Percentiles rank a stretch among this genome's conserved stretches.
phyloP scores from a whole-genome alignment of 148 eudicot species.

The Euryodendron excelsum region DNA sequence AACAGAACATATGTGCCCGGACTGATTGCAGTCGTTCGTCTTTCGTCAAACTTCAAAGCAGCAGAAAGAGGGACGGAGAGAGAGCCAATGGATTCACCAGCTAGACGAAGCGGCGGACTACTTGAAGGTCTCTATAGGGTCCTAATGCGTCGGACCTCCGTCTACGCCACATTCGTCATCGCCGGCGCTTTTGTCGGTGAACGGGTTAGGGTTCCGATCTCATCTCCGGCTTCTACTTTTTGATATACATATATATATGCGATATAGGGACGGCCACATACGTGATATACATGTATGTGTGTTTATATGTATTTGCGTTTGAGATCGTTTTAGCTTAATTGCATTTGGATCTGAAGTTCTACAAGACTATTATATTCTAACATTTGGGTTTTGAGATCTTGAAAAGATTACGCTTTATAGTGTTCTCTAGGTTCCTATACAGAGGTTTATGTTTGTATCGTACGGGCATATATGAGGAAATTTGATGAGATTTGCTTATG shows the following conservation, averaged over 20 bases:
- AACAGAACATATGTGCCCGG: not conserved
- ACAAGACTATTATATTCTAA: no score
- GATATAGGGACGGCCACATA: no score
- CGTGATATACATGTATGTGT: not conserved
- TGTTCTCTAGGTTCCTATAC: not conserved
- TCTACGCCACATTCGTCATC: constrained; percentile 81
- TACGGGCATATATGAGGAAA: not conserved
- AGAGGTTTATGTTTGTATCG: not conserved
- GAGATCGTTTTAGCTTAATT: not conserved
- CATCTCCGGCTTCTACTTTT: not conserved
- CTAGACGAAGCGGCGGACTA: constrained; percentile 17
- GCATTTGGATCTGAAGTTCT: no score
- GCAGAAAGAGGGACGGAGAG: constrained; percentile 15
- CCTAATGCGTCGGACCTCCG: constrained; percentile 71
- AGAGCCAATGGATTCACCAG: constrained; percentile 15
- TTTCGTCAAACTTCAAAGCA: not conserved
- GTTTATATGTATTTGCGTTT: no score
- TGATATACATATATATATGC: not conserved
- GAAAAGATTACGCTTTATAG: not conserved
- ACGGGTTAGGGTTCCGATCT: constrained; percentile 34
- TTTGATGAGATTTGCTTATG: not conserved
- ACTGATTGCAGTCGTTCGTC: not conserved
- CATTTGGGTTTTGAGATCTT: not conserved
- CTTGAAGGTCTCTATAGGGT: constrained; percentile 59
- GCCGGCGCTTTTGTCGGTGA: constrained; percentile 76